A percentile compares a stretch with the other conserved stretches of the same genome.
phyloP scores from a whole-genome alignment of 2,329 filamentous ascomycete genomes.

The Nemania abortiva region DNA sequence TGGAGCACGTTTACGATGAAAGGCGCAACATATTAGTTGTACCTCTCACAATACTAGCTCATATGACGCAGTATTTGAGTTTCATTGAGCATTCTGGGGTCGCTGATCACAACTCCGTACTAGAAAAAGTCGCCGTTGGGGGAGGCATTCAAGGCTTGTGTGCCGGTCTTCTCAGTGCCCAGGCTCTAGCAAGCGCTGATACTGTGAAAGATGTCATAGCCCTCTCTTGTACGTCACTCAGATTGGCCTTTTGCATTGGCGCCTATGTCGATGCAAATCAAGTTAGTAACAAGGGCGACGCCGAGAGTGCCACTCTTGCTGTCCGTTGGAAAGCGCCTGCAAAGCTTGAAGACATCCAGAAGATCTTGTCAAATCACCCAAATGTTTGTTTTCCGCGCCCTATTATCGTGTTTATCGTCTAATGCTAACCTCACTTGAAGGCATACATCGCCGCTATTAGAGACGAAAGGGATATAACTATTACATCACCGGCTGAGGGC shows the following conservation, averaged over 20 bases:
- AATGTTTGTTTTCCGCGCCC: constrained; percentile 10
- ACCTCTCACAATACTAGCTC: constrained; percentile 13
- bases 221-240: constrained; percentile 23
- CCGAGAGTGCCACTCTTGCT: constrained; percentile 1
- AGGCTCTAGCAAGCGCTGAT: constrained; percentile 21
- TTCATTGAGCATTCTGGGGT: neutral
- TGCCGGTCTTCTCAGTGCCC: constrained; percentile 24
- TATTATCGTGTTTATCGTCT: neutral
- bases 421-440: constrained; percentile 1
- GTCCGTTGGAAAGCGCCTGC: constrained; percentile 9
- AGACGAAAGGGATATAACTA: constrained; percentile 22
- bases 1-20: constrained; percentile 9
- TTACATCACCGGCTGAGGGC: constrained; percentile 7
- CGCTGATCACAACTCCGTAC: neutral
- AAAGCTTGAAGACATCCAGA: constrained; percentile 14
- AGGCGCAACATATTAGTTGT: constrained; percentile 12
- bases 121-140: constrained; percentile 28
- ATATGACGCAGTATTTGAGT: constrained; percentile 12
- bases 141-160: constrained; percentile 28
- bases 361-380: constrained; percentile 3
- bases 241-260: constrained; percentile 21
- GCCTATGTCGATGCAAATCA: constrained; percentile 19
- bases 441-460: constrained; percentile 20
- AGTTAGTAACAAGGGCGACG: neutral
- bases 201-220: neutral